Evolutionary conservation across 2,329 filamentous ascomycete species (phyloP).

Genomic region (Colletotrichum filicis): DNA sequence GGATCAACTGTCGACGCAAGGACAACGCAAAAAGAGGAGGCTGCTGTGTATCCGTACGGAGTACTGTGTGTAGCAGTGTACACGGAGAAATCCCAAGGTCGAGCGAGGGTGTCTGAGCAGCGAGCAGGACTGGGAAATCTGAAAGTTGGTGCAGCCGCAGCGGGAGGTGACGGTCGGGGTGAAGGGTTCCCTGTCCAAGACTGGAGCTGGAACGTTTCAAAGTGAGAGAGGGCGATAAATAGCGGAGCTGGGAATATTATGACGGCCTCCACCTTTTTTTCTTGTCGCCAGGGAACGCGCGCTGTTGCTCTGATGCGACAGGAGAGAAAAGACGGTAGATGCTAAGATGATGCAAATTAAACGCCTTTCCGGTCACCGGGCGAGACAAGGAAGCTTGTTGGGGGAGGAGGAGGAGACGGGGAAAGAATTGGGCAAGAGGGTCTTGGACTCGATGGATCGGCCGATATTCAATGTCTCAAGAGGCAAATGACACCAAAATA

Average conservation of each 20-base stretch:
- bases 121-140: constrained; percentile 15
- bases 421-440: neutral
- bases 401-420: neutral
- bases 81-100: too few species aligned
- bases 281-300: constrained; percentile 12
- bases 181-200: constrained; percentile 31
- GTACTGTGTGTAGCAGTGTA: neutral
- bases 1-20: constrained; percentile 26
- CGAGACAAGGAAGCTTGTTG: constrained; percentile 20
- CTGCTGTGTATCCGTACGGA: neutral
- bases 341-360: constrained; percentile 23
- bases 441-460: constrained; percentile 28
- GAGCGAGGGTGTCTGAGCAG: neutral
- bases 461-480: constrained; percentile 10
- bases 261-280: constrained; percentile 21
- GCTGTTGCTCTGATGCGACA: constrained; percentile 16
- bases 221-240: constrained; percentile 25
- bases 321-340: neutral
- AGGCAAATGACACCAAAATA: neutral
- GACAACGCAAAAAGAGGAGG: neutral
- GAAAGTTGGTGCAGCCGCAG: constrained; percentile 26
- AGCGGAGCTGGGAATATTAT: constrained; percentile 34
- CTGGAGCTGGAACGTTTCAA: constrained; percentile 34
- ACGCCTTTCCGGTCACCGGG: constrained; percentile 14
- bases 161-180: constrained; percentile 11